phyloP scores from a whole-genome alignment of 768 basidiomycete species.

The Cubamyces lactineus region DNA sequence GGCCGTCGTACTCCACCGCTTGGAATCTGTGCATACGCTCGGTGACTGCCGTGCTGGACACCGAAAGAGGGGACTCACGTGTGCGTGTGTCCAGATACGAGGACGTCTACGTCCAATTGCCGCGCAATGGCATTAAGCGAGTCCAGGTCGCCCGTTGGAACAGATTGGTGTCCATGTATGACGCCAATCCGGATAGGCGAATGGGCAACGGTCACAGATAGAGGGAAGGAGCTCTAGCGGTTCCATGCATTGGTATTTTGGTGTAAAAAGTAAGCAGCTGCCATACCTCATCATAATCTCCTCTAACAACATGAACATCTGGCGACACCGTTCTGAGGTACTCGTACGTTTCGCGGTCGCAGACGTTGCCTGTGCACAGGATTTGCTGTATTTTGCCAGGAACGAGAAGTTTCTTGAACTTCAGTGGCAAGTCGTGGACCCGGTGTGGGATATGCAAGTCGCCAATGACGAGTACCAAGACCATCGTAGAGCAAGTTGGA shows the following conservation, averaged over 20 bases:
- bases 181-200: slow-evolving; percentile 88
- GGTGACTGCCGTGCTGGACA: not conserved
- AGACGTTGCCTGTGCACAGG: slow-evolving; percentile 95
- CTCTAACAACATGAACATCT: slow-evolving; percentile 89
- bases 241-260: slow-evolving; percentile 4
- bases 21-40: slow-evolving; percentile 66
- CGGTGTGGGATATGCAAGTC: slow-evolving; percentile 96
- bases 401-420: slow-evolving; percentile 94
- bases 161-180: slow-evolving; percentile 91
- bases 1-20: slow-evolving; percentile 86
- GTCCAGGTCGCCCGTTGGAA: slow-evolving; percentile 91
- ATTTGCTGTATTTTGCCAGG: slow-evolving; percentile 97
- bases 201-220: slow-evolving; percentile 80
- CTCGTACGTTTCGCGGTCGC: slow-evolving; percentile 96
- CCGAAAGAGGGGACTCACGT: slow-evolving; percentile 55
- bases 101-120: slow-evolving; percentile 97
- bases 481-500: slow-evolving; percentile 50
- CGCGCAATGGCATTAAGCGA: slow-evolving; percentile 86
- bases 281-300: slow-evolving; percentile 93
- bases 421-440: slow-evolving; percentile 86
- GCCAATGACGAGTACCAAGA: slow-evolving; percentile 91
- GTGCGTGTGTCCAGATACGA: slow-evolving; percentile 93
- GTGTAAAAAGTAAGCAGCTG: not conserved
- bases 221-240: slow-evolving; percentile 72
- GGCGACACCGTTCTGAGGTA: slow-evolving; percentile 93